Base-by-base conservation (phyloP, 1,284 basidiomycete genomes). In the Microbotryomycetes sp. region DNA sequence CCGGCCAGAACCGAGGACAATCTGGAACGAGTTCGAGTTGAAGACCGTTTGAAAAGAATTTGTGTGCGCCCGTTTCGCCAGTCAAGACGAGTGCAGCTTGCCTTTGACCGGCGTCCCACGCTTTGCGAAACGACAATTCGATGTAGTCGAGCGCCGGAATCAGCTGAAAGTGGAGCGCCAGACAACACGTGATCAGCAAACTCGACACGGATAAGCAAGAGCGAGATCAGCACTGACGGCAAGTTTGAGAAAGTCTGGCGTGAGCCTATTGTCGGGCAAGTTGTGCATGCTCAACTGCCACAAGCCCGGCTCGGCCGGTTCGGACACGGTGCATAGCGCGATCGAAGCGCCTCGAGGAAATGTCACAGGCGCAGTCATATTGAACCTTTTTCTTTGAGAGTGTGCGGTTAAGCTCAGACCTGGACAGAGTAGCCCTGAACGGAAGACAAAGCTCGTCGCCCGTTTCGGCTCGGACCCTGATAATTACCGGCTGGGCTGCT, bases 251-350 rank as follows among this genome's bases (percentile, higher is more conserved):
- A 58, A 64, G 31, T 56, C 50, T 2, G 66, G 66, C 2, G 65
- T 64, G 31, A 71, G 54, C 5, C 70, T 27, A 54, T 71, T 71
- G 54, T 71, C 70, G 5, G 67, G 67, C n/a, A 23, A 5, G 48
- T 64, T 57, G 45, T 61, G 45, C 60, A 71, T 64, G 27, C 51
- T 28, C 5, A 70, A 41, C 2, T 67, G 21, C 41, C 51, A 71
- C 4, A 70, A 56, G 0, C 61, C 61, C 9, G 18, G 62, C 62
- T 13, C 18, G 3, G 52, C 31, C 23, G 45, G 45, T 41, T 41
- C 11, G 7, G 45, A 21, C 30, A 46, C 57, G 1, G 31, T 29
- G 11, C 45, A 49, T 18, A 21, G 27, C 11, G 59, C 16, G 3
- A 45, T 5, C 2, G 27, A 5, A 1, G 54, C 15, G 9, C 6